Evolutionary conservation across 495 filamentous ascomycete genomes (phyloP).

Genomic region (Penicillium fimorum): DNA sequence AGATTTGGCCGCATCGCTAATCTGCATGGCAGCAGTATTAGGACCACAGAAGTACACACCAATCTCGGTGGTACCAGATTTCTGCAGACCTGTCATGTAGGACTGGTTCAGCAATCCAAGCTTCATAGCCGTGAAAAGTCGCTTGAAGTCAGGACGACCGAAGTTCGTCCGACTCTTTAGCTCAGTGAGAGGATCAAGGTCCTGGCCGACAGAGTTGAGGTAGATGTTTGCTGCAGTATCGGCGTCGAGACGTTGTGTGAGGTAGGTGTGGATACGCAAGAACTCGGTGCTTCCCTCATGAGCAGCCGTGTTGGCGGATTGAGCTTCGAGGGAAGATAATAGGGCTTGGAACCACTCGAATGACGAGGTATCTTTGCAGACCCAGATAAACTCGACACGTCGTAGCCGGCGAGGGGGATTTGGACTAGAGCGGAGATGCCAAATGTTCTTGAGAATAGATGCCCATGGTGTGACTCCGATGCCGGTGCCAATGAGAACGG

Average conservation of each 20-base stretch:
- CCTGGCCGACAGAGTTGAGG: slow-evolving; percentile 85
- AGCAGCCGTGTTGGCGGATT: slow-evolving; percentile 67
- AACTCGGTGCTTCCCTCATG: slow-evolving; percentile 75
- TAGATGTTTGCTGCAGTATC: slow-evolving; percentile 96
- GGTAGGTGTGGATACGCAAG: slow-evolving; percentile 96
- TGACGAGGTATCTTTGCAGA: slow-evolving; percentile 91
- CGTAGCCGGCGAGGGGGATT: slow-evolving; percentile 85
- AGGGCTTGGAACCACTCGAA: slow-evolving; percentile 99
- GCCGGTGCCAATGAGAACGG: slow-evolving; percentile 92
- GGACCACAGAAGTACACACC: slow-evolving; percentile 98
- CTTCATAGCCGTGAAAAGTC: slow-evolving; percentile 80
- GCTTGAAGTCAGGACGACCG: slow-evolving; percentile 85
- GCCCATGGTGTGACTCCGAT: slow-evolving; percentile 99
- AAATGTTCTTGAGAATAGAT: slow-evolving; percentile 97
- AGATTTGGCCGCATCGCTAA: slow-evolving; percentile 72
- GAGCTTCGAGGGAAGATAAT: slow-evolving; percentile 85
- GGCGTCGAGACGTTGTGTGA: slow-evolving; percentile 87
- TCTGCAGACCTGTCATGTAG: slow-evolving; percentile 79
- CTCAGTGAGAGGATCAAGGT: slow-evolving; percentile 88
- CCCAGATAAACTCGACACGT: slow-evolving; percentile 98
- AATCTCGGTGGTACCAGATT: slow-evolving; percentile 70
- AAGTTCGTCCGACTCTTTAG: slow-evolving; percentile 89
- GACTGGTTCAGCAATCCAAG: slow-evolving; percentile 80
- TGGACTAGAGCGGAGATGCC: slow-evolving; percentile 82
- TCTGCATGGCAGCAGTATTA: slow-evolving; percentile 75